phyloP scores from a whole-genome alignment of 1,284 basidiomycete genomes.

The Apiotrichum sp. region DNA sequence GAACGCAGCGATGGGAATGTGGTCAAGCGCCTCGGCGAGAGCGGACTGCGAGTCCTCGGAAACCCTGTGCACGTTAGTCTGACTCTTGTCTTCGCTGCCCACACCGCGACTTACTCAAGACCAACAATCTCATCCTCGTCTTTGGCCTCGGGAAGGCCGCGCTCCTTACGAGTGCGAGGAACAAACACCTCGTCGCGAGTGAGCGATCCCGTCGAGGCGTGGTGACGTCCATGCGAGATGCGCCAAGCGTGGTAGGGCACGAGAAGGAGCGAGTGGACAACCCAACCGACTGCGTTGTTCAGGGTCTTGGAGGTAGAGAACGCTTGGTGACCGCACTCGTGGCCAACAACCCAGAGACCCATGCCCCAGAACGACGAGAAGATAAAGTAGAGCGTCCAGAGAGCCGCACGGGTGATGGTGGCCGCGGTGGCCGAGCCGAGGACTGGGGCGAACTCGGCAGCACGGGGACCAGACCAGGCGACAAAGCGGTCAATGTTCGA shows the following conservation, averaged over 20 bases:
- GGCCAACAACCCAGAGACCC: conserved; percentile 86
- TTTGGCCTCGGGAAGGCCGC: conserved; percentile 59
- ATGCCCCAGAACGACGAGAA: conserved; percentile 78
- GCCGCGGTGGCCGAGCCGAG: conserved; percentile 50
- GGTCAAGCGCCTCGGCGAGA: conserved; percentile 80
- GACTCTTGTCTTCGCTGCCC: too few species aligned
- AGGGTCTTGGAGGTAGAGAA: conserved; percentile 88
- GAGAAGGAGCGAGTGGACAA: conserved; percentile 85
- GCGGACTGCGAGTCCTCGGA: conserved; percentile 66
- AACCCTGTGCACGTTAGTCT: conserved; percentile 42
- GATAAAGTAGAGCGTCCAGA: conserved; percentile 81
- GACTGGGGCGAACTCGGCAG: neutral
- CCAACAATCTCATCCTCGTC: conserved; percentile 61
- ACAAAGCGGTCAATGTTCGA: conserved; percentile 58
- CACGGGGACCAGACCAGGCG: conserved; percentile 6
- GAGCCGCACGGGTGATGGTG: conserved; percentile 58
- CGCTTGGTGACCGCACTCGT: conserved; percentile 86
- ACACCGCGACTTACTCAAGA: conserved; percentile 17
- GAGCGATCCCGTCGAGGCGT: conserved; percentile 90
- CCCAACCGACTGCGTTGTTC: conserved; percentile 91
- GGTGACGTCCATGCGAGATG: conserved; percentile 93
- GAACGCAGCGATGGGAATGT: conserved; percentile 75
- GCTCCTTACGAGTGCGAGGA: conserved; percentile 74
- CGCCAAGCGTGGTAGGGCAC: conserved; percentile 99
- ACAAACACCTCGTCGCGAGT: conserved; percentile 96